These are phyloP conservation scores for Saccharomycopsis hybrid DNA, from an alignment of 1,139 yeast genomes.

Conservation along the genomic window DNA sequence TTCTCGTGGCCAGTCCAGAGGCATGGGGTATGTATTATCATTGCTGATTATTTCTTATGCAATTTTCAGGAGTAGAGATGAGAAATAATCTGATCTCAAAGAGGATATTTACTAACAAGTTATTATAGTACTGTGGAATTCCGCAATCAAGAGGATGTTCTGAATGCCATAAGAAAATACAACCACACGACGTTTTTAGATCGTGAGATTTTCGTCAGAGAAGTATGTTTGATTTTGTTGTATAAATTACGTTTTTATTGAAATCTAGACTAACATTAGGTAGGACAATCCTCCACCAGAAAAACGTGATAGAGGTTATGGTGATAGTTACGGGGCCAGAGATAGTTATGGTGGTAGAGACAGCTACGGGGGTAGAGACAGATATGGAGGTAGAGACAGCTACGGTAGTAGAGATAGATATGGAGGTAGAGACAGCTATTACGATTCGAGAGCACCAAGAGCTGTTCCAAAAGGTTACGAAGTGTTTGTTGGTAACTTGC, in stretches of 20 bases:
- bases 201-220: conserved; percentile 85
- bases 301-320: conserved; percentile 21
- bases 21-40: conserved; percentile 50
- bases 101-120: not conserved
- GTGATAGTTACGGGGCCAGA: conserved; percentile 23
- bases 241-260: no score
- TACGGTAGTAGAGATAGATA: conserved; percentile 22
- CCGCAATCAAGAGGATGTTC: conserved; percentile 59
- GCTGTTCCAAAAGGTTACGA: conserved; percentile 40
- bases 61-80: not conserved
- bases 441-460: conserved; percentile 24
- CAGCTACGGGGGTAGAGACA: conserved; percentile 21
- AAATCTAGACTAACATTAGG: no score
- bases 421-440: conserved; percentile 23
- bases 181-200: conserved; percentile 67
- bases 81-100: not conserved
- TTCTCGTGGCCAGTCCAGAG: conserved; percentile 77
- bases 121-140: conserved; percentile 74
- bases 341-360: conserved; percentile 23
- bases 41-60: not conserved
- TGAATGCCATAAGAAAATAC: conserved; percentile 63
- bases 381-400: conserved; percentile 22
- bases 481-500: conserved; percentile 76
- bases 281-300: conserved; percentile 72
- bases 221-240: conserved; percentile 23